phyloP scores from a whole-genome alignment of 2,329 filamentous ascomycete species.

The Ophiosphaerella narmari region DNA sequence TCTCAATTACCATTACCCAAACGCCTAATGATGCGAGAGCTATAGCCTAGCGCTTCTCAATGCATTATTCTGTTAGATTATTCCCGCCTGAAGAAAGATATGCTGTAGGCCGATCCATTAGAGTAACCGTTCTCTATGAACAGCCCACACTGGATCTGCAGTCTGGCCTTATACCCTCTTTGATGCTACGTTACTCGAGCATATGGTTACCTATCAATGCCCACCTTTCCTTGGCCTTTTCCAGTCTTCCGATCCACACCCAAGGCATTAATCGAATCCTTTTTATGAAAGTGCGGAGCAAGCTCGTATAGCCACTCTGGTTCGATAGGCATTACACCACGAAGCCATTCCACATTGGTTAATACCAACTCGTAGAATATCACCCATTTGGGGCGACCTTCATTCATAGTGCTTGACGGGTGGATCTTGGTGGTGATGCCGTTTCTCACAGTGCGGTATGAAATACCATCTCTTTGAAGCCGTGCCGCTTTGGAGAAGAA shows the following conservation, averaged over 20 bases:
- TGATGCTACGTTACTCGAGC: too few species aligned
- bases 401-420: conserved; percentile 70
- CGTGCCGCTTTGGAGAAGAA: conserved; percentile 94
- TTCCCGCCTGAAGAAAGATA: too few species aligned
- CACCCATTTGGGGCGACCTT: conserved; percentile 81
- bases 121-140: too few species aligned
- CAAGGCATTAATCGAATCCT: conserved; percentile 49
- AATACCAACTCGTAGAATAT: conserved; percentile 84
- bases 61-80: too few species aligned
- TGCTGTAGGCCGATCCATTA: too few species aligned
- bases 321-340: conserved; percentile 83
- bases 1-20: too few species aligned
- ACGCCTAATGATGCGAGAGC: too few species aligned
- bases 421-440: conserved; percentile 90
- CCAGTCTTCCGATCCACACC: conserved; percentile 50
- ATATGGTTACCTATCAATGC: neutral
- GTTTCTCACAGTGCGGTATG: conserved; percentile 90
- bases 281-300: conserved; percentile 93
- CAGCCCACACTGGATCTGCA: too few species aligned
- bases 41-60: too few species aligned
- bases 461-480: conserved; percentile 80
- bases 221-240: conserved; percentile 57
- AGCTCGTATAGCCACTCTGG: conserved; percentile 84
- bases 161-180: too few species aligned
- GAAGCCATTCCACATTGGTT: conserved; percentile 91